phyloP scores from a whole-genome alignment of 768 basidiomycete genomes.

The Artomyces pyxidatus region DNA sequence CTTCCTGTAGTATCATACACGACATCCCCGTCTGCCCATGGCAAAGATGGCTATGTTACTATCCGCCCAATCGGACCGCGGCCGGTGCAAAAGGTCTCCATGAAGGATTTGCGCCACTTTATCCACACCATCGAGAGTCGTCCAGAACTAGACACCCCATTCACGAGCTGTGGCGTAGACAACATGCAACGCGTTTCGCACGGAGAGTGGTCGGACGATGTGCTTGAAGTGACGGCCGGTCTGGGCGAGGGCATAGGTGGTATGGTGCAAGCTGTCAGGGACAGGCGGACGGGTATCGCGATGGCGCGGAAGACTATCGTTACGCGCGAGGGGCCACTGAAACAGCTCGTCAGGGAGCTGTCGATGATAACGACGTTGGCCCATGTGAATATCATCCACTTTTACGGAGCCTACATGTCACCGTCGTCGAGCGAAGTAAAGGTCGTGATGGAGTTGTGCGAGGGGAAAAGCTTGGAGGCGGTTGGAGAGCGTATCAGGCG shows the following conservation, averaged over 20 bases:
- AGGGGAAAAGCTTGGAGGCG: constrained; percentile 76
- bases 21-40: neutral
- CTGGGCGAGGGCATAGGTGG: constrained; percentile 90
- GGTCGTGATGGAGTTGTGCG: constrained; percentile 80
- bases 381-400: constrained; percentile 76
- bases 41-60: neutral
- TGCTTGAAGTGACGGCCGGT: constrained; percentile 59
- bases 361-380: constrained; percentile 73
- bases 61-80: neutral
- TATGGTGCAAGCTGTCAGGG: constrained; percentile 81
- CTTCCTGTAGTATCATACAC: no score
- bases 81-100: neutral
- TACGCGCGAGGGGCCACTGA: constrained; percentile 74
- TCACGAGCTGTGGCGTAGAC: neutral
- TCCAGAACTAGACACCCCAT: neutral
- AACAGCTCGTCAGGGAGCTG: constrained; percentile 82
- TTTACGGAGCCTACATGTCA: constrained; percentile 81
- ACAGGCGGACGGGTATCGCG: constrained; percentile 63
- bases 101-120: neutral
- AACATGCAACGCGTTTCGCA: neutral
- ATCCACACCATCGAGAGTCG: neutral
- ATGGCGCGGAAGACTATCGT: constrained; percentile 90
- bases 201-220: constrained; percentile 47
- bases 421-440: constrained; percentile 81
- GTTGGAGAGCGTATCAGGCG: constrained; percentile 73